phyloP scores from a whole-genome alignment of 371 early-diverging fungal genomes.

The Batrachochytrium dendrobatidis region DNA sequence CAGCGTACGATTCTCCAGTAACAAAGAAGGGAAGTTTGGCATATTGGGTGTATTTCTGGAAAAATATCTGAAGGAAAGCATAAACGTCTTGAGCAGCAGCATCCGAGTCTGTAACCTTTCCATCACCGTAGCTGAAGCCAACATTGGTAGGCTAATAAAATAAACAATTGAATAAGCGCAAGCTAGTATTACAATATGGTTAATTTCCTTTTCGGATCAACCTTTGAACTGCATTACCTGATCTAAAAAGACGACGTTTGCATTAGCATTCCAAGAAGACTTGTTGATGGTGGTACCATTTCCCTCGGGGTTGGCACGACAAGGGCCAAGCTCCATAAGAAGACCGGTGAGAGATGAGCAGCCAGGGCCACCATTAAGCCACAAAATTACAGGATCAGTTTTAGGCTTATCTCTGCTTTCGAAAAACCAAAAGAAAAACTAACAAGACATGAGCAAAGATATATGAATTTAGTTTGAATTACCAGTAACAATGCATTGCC shows the following conservation, averaged over 20 bases:
- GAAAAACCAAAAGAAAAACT: slow-evolving; percentile 83
- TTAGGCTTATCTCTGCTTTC: slow-evolving; percentile 68
- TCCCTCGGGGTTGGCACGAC: slow-evolving; percentile 54
- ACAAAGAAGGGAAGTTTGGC: slow-evolving; percentile 58
- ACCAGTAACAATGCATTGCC: background rate
- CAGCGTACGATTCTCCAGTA: slow-evolving; percentile 64
- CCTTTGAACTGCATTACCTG: slow-evolving; percentile 32
- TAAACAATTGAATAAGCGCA: background rate
- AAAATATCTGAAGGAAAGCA: slow-evolving; percentile 57
- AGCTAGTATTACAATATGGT: background rate
- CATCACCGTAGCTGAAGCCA: slow-evolving; percentile 65
- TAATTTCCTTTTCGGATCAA: background rate
- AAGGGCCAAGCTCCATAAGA: slow-evolving; percentile 73
- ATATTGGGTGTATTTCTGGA: slow-evolving; percentile 40
- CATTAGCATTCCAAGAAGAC: slow-evolving; percentile 72
- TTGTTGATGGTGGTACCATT: slow-evolving; percentile 35
- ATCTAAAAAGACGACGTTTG: slow-evolving; percentile 79
- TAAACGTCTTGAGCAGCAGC: slow-evolving; percentile 64
- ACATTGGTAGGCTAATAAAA: slow-evolving; percentile 56
- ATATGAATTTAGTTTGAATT: background rate
- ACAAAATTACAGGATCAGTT: slow-evolving; percentile 70
- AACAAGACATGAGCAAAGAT: background rate
- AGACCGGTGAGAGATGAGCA: slow-evolving; percentile 74
- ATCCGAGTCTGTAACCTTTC: slow-evolving; percentile 35
- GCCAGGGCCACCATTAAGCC: slow-evolving; percentile 74